A percentile compares a stretch with the other conserved stretches of the same genome.
Evolutionary conservation across 148 eudicot species (phyloP).

Genomic region (Camellia lanceoleosa): DNA sequence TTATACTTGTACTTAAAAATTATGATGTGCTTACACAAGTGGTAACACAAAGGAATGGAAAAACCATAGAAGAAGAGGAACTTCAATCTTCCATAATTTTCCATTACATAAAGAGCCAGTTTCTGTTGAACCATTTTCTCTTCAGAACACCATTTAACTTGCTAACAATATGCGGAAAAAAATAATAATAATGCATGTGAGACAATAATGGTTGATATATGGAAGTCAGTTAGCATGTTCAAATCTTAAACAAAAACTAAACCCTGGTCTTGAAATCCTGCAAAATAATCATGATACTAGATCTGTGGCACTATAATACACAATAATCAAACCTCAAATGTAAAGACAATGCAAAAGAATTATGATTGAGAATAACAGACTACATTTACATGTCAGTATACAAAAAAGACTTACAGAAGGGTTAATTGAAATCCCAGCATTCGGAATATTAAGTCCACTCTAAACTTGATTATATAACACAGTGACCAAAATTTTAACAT

Average conservation of each 20-base stretch:
- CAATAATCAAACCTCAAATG: background rate
- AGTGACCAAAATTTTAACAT: background rate
- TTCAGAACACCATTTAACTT: background rate
- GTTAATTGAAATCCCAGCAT: background rate
- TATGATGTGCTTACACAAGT: no score
- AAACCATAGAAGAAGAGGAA: background rate
- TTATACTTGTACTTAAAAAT: no score
- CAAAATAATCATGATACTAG: background rate
- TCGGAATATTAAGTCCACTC: no score
- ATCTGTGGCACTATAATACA: background rate
- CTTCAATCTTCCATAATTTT: background rate
- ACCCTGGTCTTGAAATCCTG: background rate
- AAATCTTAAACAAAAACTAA: background rate
- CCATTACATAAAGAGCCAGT: background rate
- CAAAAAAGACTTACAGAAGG: background rate
- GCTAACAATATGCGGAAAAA: background rate
- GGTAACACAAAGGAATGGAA: no score
- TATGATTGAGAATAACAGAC: background rate
- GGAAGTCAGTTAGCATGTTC: background rate
- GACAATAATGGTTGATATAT: background rate
- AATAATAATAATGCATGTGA: background rate
- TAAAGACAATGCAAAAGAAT: background rate
- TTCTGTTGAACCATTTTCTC: background rate
- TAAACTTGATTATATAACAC: background rate
- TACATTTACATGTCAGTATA: background rate